Evolutionary conservation across 192 early-diverging fungal species (phyloP).

Genomic region (Lunasporangiospora selenospora): DNA sequence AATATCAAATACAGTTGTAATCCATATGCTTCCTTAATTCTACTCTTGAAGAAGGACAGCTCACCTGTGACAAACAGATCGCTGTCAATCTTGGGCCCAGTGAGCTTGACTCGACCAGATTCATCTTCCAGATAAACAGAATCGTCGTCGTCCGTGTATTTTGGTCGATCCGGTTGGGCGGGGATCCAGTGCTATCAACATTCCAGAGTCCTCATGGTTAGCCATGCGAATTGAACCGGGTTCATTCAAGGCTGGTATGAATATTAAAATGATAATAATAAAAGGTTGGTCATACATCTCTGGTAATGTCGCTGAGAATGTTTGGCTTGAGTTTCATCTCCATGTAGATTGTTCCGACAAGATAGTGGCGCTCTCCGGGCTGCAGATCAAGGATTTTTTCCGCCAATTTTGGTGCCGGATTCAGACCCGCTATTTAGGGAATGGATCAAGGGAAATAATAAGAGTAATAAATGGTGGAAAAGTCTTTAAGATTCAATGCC

Average conservation of each 20-base stretch:
- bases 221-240: neutral
- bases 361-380: conserved; percentile 65
- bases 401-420: conserved; percentile 51
- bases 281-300: conserved; percentile 62
- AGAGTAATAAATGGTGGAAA: too few species aligned
- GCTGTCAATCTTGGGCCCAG: conserved; percentile 61
- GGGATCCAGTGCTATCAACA: conserved; percentile 66
- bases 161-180: conserved; percentile 63
- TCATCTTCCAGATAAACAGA: conserved; percentile 87
- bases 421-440: conserved; percentile 12
- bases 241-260: too few species aligned
- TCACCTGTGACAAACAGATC: conserved; percentile 78
- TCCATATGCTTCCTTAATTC: too few species aligned
- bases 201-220: neutral
- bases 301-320: conserved; percentile 87
- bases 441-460: neutral
- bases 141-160: conserved; percentile 73
- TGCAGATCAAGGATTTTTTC: conserved; percentile 78
- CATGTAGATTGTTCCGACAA: conserved; percentile 89
- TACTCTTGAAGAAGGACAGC: too few species aligned
- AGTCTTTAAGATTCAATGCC: too few species aligned
- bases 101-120: conserved; percentile 84
- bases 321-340: conserved; percentile 91
- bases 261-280: too few species aligned
- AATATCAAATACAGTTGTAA: too few species aligned